Percentiles rank a stretch among this genome's conserved stretches.
Conservation (phyloP, 148 eudicot genomes). For the Silene latifolia region DNA sequence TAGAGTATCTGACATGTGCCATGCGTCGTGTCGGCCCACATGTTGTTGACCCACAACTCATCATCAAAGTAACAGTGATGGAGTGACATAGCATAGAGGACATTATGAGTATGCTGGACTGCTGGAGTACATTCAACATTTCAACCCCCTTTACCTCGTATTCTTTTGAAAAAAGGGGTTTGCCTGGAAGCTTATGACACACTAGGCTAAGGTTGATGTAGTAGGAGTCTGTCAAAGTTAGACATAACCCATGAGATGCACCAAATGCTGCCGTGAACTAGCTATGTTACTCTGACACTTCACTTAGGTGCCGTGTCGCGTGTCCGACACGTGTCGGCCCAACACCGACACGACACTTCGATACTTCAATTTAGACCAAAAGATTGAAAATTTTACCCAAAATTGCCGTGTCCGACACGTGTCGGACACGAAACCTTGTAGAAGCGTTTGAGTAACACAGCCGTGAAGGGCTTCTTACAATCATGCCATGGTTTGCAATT, state of each 20-base stretch:
- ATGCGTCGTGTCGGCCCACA: background rate
- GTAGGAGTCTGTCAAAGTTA: background rate
- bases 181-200: background rate
- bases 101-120: background rate
- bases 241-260: background rate
- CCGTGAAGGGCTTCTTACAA: background rate
- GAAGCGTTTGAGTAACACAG: no score
- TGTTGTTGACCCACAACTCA: background rate
- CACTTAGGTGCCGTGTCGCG: no score
- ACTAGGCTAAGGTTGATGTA: background rate
- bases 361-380: no score
- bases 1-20: no score
- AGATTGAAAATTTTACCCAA: no score
- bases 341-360: no score
- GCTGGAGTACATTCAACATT: background rate
- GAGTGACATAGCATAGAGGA: background rate
- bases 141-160: background rate
- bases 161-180: no score
- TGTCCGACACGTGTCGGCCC: no score
- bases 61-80: background rate
- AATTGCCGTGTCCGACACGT: no score
- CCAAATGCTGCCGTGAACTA: background rate
- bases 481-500: background rate
- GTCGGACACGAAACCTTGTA: no score
- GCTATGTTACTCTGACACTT: no score